Evolutionary conservation across 1,284 basidiomycete genomes (phyloP).

Genomic region (Moesziomyces globuligerus): DNA sequence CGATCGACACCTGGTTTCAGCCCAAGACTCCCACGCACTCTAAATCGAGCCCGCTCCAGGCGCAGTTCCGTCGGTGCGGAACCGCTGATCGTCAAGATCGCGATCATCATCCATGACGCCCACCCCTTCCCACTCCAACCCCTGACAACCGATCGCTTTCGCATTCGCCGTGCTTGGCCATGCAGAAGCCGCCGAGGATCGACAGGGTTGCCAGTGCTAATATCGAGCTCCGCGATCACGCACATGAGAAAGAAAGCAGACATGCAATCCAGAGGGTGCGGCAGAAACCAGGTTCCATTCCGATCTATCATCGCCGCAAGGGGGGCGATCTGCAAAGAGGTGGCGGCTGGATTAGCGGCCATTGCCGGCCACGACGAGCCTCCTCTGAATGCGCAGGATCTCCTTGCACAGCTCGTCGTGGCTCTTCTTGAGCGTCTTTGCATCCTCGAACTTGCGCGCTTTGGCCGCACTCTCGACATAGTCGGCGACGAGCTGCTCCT

Average conservation of each 20-base stretch:
- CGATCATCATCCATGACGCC: no score
- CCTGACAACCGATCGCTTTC: no score
- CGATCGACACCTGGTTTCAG: background rate
- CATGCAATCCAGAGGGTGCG: no score
- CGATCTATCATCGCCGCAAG: no score
- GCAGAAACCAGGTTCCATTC: no score
- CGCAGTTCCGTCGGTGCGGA: background rate
- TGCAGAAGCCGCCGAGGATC: no score
- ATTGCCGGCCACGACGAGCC: slow-evolving; percentile 26
- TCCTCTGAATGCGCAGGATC: slow-evolving; percentile 45
- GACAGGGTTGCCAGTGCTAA: no score
- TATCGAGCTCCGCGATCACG: no score
- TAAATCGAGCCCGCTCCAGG: background rate
- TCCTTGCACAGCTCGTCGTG: slow-evolving; percentile 59
- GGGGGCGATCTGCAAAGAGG: background rate
- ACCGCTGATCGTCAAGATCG: background rate
- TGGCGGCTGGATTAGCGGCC: slow-evolving; percentile 5
- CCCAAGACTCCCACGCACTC: background rate
- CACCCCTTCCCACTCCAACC: background rate
- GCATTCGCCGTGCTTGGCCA: no score
- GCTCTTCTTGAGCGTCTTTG: slow-evolving; percentile 52
- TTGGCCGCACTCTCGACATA: slow-evolving; percentile 57
- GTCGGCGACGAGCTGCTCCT: slow-evolving; percentile 51
- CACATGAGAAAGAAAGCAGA: no score
- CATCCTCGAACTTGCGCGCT: slow-evolving; percentile 62